Evolutionary conservation across 2,329 filamentous ascomycete species (phyloP).

Genomic region (Diaporthe ampelina): DNA sequence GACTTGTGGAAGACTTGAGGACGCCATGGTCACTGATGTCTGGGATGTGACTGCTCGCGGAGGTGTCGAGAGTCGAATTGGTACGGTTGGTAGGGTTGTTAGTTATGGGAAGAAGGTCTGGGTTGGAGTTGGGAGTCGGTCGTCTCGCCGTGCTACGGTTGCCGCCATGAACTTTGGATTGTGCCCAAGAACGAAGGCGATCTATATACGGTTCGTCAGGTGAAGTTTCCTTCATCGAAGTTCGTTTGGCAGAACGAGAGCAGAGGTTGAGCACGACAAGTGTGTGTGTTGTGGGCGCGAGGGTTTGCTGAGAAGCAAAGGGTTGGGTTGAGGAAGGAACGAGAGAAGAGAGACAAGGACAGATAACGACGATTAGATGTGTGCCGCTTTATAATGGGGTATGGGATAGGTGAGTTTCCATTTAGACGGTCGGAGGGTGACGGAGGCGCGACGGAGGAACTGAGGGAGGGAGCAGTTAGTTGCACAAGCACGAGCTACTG

Average conservation of each 20-base stretch:
- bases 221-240: slow-evolving; percentile 75
- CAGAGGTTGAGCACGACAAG: slow-evolving; percentile 38
- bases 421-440: too few species aligned
- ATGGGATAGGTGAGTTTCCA: slow-evolving; percentile 33
- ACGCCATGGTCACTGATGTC: slow-evolving; percentile 8
- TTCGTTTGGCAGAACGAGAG: slow-evolving; percentile 48
- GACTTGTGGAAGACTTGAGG: slow-evolving; percentile 24
- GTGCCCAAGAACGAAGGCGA: slow-evolving; percentile 69
- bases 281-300: slow-evolving; percentile 10
- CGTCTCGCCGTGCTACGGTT: slow-evolving; percentile 53
- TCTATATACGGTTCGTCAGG: slow-evolving; percentile 67
- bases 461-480: neutral
- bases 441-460: neutral
- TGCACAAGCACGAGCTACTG: slow-evolving; percentile 15
- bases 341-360: neutral
- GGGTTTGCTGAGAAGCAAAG: slow-evolving; percentile 6
- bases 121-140: slow-evolving; percentile 54
- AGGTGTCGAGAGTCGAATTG: slow-evolving; percentile 40
- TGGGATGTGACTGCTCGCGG: slow-evolving; percentile 43
- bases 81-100: slow-evolving; percentile 46
- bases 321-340: slow-evolving; percentile 11
- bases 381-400: slow-evolving; percentile 26
- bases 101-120: slow-evolving; percentile 57
- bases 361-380: neutral
- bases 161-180: slow-evolving; percentile 68